These are phyloP conservation scores for Tremellales sp. DNA, from an alignment of 1,284 basidiomycete species.

Conservation along the genomic window DNA sequence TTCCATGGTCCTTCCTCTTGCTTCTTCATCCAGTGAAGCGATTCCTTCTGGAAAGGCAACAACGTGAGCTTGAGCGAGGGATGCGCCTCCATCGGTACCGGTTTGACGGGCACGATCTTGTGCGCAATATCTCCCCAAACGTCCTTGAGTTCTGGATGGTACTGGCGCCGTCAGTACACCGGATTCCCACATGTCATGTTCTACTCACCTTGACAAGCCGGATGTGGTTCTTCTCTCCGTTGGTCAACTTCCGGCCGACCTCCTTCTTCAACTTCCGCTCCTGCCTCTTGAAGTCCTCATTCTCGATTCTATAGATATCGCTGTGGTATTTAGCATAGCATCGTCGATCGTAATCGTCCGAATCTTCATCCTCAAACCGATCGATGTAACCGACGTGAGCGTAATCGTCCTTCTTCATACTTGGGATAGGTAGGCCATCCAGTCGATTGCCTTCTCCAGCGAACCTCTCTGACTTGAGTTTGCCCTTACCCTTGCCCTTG, in stretches of 20 bases:
- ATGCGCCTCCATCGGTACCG: slow-evolving; percentile 73
- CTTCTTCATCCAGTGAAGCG: slow-evolving; percentile 90
- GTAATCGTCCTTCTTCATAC: slow-evolving; percentile 4
- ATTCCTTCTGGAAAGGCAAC: slow-evolving; percentile 79
- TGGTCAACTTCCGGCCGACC: slow-evolving; percentile 66
- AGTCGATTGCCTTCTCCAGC: slow-evolving; percentile 12
- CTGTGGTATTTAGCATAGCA: slow-evolving; percentile 9
- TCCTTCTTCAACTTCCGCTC: slow-evolving; percentile 54
- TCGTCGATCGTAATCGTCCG: slow-evolving; percentile 10
- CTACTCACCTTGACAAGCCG: slow-evolving; percentile 55
- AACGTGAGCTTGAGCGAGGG: slow-evolving; percentile 64
- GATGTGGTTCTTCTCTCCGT: slow-evolving; percentile 73
- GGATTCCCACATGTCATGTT: not conserved
- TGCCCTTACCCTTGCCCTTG: slow-evolving; percentile 7
- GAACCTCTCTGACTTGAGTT: slow-evolving; percentile 5
- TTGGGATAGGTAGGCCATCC: slow-evolving; percentile 13
- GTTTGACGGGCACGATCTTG: slow-evolving; percentile 61
- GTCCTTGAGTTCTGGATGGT: slow-evolving; percentile 65
- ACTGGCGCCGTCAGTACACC: slow-evolving; percentile 16
- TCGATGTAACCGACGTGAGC: not conserved
- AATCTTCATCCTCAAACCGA: slow-evolving; percentile 6
- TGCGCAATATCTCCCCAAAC: slow-evolving; percentile 84
- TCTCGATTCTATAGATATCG: slow-evolving; percentile 26
- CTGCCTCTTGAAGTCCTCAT: slow-evolving; percentile 54
- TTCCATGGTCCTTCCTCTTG: slow-evolving; percentile 86